These are phyloP conservation scores for Trichaptum fuscoviolaceum DNA, from an alignment of 768 basidiomycete species.

Conservation along the genomic window DNA sequence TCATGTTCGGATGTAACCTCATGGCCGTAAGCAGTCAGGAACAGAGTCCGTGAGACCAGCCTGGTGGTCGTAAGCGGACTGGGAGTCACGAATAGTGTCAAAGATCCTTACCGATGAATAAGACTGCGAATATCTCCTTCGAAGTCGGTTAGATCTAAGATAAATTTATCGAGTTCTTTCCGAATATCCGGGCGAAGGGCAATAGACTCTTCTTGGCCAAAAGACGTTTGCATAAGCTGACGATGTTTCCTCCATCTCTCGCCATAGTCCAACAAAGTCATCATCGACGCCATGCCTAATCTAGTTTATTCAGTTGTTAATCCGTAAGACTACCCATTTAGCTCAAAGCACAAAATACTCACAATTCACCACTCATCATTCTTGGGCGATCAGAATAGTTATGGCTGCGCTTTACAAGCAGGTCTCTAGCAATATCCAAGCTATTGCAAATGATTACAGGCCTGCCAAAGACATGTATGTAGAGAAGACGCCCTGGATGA, in stretches of 20 bases:
- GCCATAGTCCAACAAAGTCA: slow-evolving; percentile 22
- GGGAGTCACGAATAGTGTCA: not conserved
- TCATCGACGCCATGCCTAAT: not conserved
- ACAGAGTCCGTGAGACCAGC: slow-evolving; percentile 20
- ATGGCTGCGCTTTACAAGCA: slow-evolving; percentile 26
- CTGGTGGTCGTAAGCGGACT: slow-evolving; percentile 14
- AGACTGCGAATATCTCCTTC: slow-evolving; percentile 14
- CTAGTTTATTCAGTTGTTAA: not conserved
- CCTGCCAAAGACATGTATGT: slow-evolving; percentile 23
- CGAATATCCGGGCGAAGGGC: slow-evolving; percentile 17
- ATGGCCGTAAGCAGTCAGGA: slow-evolving; percentile 48
- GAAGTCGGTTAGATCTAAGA: not conserved
- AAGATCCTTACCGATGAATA: slow-evolving; percentile 11
- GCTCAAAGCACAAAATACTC: not conserved
- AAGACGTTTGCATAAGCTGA: slow-evolving; percentile 9
- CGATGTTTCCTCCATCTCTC: slow-evolving; percentile 32
- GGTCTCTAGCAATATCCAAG: slow-evolving; percentile 25
- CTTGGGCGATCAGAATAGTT: slow-evolving; percentile 27
- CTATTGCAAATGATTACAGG: slow-evolving; percentile 28
- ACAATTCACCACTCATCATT: slow-evolving; percentile 14
- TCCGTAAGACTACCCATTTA: no score
- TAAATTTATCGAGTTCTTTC: not conserved
- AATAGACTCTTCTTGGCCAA: not conserved
- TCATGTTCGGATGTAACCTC: slow-evolving; percentile 35
- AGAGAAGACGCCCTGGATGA: slow-evolving; percentile 27